Conservation (phyloP, 1,139 yeast species). For the Suhomyces atakaporum region DNA sequence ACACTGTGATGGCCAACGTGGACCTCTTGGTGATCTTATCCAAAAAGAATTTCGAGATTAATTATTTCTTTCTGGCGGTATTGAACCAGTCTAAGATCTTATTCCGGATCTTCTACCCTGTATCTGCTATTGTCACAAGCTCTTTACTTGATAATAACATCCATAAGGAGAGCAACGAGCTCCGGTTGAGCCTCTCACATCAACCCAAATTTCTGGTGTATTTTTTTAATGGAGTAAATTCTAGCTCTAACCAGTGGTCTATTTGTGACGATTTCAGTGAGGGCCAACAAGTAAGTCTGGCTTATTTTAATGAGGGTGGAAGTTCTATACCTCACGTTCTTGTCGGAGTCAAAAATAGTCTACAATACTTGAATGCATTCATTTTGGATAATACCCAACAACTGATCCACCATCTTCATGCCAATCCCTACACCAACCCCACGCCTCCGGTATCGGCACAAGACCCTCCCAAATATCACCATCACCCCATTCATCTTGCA, state of each 20-base stretch:
- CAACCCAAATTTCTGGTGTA: conserved; percentile 79
- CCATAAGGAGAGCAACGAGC: conserved; percentile 47
- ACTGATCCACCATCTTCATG: conserved; percentile 10
- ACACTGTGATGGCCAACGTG: conserved; percentile 62
- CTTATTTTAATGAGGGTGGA: conserved; percentile 58
- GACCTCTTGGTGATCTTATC: conserved; percentile 69
- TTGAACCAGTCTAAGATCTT: conserved; percentile 66
- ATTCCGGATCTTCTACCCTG: conserved; percentile 70
- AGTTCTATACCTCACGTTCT: conserved; percentile 53
- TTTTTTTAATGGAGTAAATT: conserved; percentile 54
- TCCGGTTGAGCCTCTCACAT: conserved; percentile 52
- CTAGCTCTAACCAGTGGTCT: conserved; percentile 70
- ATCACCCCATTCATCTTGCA: conserved; percentile 19
- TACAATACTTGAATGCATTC: conserved; percentile 54
- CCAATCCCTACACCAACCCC: conserved; percentile 16
- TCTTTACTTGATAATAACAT: conserved; percentile 51
- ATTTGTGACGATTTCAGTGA: conserved; percentile 82
- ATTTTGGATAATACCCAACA: conserved; percentile 44
- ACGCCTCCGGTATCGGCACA: conserved; percentile 13
- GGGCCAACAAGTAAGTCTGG: conserved; percentile 74
- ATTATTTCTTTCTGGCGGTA: conserved; percentile 71
- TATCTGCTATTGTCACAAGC: conserved; percentile 47
- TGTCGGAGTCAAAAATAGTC: conserved; percentile 54
- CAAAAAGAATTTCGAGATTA: conserved; percentile 67
- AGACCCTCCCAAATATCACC: conserved; percentile 13